These are phyloP conservation scores for apple (Malus domestica) DNA, from an alignment of 306 rosid species.

Conservation along the genomic window ASM211411v1 NC_041795.1:26230501-26231000, in stretches of 20 bases:
- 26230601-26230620: too few species aligned
- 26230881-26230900: background rate
- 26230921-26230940: background rate
- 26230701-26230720: background rate
- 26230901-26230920: background rate
- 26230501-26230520: too few species aligned
- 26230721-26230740: background rate
- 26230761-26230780: background rate
- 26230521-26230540: too few species aligned
- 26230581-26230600: too few species aligned
- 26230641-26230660: background rate
- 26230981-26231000: background rate
- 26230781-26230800: background rate
- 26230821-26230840: background rate
- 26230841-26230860: background rate
- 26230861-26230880: background rate
- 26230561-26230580: background rate
- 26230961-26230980: background rate
- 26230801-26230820: background rate
- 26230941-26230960: conserved; percentile 1
- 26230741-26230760: background rate
- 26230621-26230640: background rate
- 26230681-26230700: background rate
- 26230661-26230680: background rate
- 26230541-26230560: too few species aligned